Evolutionary conservation across 1,284 basidiomycete genomes (phyloP).

Genomic region (Ustilago trichophora): DNA sequence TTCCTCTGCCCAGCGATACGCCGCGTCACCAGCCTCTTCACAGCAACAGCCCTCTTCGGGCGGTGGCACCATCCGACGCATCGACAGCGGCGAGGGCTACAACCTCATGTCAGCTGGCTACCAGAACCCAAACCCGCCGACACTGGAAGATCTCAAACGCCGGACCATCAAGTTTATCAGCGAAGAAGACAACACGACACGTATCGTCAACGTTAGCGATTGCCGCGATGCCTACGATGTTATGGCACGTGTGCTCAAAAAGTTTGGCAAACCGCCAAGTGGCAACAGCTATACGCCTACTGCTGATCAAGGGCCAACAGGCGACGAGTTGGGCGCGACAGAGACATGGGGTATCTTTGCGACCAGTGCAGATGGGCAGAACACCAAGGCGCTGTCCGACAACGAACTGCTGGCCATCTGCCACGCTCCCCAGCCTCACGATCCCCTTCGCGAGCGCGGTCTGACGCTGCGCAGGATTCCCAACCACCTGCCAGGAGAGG

Average conservation of each 20-base stretch:
- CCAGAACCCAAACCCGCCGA: slow-evolving; percentile 22
- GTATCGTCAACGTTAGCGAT: slow-evolving; percentile 61
- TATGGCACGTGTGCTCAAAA: slow-evolving; percentile 61
- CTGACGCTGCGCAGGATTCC: slow-evolving; percentile 72
- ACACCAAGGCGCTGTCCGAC: slow-evolving; percentile 59
- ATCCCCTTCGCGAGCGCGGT: slow-evolving; percentile 79
- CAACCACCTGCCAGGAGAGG: slow-evolving; percentile 44
- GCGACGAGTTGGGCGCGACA: slow-evolving; percentile 33
- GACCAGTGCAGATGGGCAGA: slow-evolving; percentile 56
- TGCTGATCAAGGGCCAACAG: slow-evolving; percentile 50
- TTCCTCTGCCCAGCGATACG: slow-evolving; percentile 28
- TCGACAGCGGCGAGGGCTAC: slow-evolving; percentile 48
- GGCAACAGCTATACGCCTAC: slow-evolving; percentile 58
- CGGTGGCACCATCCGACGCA: slow-evolving; percentile 21
- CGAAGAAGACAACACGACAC: slow-evolving; percentile 59
- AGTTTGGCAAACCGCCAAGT: slow-evolving; percentile 55
- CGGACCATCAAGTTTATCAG: slow-evolving; percentile 65
- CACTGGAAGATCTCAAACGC: slow-evolving; percentile 58
- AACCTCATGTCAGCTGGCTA: slow-evolving; percentile 20
- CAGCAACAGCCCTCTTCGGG: slow-evolving; percentile 19
- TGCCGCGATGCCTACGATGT: slow-evolving; percentile 63
- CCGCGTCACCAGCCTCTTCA: slow-evolving; percentile 19
- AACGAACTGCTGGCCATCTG: slow-evolving; percentile 84
- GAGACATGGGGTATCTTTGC: slow-evolving; percentile 62
- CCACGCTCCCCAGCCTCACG: slow-evolving; percentile 80